Conservation (phyloP, 2,329 filamentous ascomycete genomes). For the Ilyonectria destructans region DNA sequence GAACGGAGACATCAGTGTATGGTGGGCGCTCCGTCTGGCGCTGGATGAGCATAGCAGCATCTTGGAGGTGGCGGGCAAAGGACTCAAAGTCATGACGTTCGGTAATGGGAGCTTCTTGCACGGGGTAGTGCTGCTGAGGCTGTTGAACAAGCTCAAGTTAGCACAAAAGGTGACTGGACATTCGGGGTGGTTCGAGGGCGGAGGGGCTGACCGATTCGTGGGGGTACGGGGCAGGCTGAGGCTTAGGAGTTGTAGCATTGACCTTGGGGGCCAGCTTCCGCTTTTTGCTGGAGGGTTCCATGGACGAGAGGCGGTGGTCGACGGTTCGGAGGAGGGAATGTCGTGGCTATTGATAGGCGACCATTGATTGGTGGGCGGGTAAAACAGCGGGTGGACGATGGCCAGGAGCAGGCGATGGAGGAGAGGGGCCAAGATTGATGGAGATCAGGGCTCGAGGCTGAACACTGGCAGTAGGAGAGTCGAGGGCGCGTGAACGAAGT, state of each 20-base stretch:
- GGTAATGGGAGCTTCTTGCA: slow-evolving; percentile 58
- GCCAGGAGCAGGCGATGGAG: slow-evolving; percentile 9
- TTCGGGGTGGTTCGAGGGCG: slow-evolving; percentile 35
- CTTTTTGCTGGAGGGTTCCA: slow-evolving; percentile 63
- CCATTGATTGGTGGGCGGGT: slow-evolving; percentile 44
- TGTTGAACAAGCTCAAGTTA: slow-evolving; percentile 42
- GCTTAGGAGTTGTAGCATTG: slow-evolving; percentile 52
- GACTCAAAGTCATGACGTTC: slow-evolving; percentile 77
- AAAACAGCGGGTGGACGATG: slow-evolving; percentile 20
- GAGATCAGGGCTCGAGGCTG: background rate
- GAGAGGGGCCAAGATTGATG: slow-evolving; percentile 7
- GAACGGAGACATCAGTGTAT: slow-evolving; percentile 73
- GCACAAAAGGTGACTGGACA: slow-evolving; percentile 34
- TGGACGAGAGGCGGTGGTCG: slow-evolving; percentile 46
- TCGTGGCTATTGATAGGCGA: slow-evolving; percentile 39
- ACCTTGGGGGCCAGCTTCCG: slow-evolving; percentile 63
- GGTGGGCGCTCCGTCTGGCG: slow-evolving; percentile 73
- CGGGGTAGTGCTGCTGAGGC: slow-evolving; percentile 55
- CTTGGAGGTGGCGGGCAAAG: slow-evolving; percentile 78
- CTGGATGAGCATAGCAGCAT: slow-evolving; percentile 78
- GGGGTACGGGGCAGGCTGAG: slow-evolving; percentile 53
- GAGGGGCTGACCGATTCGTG: slow-evolving; percentile 56
- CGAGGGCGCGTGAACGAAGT: background rate
- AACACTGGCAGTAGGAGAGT: slow-evolving; percentile 6
- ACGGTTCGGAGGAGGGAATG: slow-evolving; percentile 37